Conservation (phyloP, 345 rosid genomes). For the Aegle marmelos region DNA sequence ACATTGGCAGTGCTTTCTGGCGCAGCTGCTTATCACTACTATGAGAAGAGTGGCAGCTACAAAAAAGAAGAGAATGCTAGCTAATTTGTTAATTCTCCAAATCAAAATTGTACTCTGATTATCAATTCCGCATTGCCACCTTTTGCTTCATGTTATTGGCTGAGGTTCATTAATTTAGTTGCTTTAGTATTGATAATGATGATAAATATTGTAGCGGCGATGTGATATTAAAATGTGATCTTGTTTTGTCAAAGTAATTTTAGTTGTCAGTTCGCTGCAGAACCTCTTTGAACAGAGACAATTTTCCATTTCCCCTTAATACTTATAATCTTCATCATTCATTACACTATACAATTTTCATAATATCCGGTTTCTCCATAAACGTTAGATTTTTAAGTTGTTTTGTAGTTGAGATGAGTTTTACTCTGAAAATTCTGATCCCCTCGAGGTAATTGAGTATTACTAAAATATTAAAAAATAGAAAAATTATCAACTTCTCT, state of each 20-base stretch:
- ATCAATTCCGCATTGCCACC: neutral
- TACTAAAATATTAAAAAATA: too few species aligned
- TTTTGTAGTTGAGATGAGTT: too few species aligned
- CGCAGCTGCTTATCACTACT: slow-evolving; percentile 64
- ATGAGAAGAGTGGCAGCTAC: slow-evolving; percentile 33
- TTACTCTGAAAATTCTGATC: too few species aligned
- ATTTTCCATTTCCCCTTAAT: neutral
- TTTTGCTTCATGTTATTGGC: neutral
- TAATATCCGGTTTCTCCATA: too few species aligned
- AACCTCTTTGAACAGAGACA: neutral
- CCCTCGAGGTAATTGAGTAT: too few species aligned
- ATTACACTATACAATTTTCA: too few species aligned
- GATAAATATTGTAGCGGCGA: slow-evolving; percentile 3
- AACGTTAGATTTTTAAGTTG: too few species aligned
- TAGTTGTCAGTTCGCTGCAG: neutral
- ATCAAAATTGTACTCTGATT: neutral
- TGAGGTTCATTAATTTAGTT: neutral
- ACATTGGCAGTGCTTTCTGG: slow-evolving; percentile 69
- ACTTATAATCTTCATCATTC: too few species aligned
- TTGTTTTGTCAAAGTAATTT: neutral
- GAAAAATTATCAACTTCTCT: too few species aligned
- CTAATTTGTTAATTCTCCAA: neutral
- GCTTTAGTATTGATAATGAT: neutral
- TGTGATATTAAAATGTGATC: neutral
- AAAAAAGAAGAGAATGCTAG: slow-evolving; percentile 4